Evolutionary conservation across 495 filamentous ascomycete genomes (phyloP).

Genomic region (Pyrenula aspistea): DNA sequence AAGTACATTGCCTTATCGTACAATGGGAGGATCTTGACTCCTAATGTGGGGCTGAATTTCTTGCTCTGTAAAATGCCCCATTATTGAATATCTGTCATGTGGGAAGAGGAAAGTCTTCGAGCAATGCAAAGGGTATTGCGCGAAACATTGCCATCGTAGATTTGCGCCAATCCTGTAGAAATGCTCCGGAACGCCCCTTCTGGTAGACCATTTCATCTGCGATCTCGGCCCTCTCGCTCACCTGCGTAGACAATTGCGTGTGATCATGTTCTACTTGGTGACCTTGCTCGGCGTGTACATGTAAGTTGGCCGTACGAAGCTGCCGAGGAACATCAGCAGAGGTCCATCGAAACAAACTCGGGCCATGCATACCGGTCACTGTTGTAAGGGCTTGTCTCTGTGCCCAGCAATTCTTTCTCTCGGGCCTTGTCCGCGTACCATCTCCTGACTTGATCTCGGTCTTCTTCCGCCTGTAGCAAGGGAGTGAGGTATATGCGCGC

Average conservation of each 20-base stretch:
- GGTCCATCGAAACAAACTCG: background rate
- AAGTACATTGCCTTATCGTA: no score
- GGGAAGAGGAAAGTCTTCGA: no score
- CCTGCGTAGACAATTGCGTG: background rate
- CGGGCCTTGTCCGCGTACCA: constrained; percentile 74
- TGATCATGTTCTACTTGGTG: constrained; percentile 18
- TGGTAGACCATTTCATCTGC: no score
- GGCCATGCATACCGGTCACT: constrained; percentile 57
- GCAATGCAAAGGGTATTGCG: no score
- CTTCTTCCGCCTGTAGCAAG: constrained; percentile 86
- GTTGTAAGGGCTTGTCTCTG: constrained; percentile 72
- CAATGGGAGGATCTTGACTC: no score
- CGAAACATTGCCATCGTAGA: no score
- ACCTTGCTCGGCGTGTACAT: constrained; percentile 29
- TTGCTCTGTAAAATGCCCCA: no score
- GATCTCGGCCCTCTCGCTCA: no score
- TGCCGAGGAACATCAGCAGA: constrained; percentile 9
- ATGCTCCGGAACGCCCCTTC: no score
- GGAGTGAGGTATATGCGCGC: constrained; percentile 84
- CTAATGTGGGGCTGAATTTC: no score
- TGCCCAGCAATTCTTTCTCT: constrained; percentile 79
- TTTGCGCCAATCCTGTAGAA: no score
- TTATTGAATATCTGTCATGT: no score
- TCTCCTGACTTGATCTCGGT: constrained; percentile 82
- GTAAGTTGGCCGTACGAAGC: constrained; percentile 36